A percentile compares a stretch with the other conserved stretches of the same genome.
phyloP scores from a whole-genome alignment of 352 stramenopile species.

The Phytophthora sojae region DNA sequence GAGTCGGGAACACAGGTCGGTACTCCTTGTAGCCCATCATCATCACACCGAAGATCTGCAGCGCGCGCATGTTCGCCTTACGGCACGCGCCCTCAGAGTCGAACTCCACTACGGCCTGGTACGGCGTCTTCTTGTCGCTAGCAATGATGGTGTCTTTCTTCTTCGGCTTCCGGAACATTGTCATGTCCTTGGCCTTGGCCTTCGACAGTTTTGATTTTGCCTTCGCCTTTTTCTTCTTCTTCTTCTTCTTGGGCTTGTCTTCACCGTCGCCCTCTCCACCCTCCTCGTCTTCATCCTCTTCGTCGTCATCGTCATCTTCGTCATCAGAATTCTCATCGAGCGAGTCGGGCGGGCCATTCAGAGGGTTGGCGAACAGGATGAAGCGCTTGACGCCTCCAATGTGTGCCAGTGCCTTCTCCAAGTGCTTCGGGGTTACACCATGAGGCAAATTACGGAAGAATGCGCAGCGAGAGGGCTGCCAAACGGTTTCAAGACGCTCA shows the following conservation, averaged over 20 bases:
- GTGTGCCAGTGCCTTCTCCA: slow-evolving; percentile 69
- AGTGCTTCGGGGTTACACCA: slow-evolving; percentile 69
- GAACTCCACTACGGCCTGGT: slow-evolving; percentile 85
- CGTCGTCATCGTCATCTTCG: slow-evolving; percentile 22
- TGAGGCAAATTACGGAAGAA: slow-evolving; percentile 86
- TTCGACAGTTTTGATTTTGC: slow-evolving; percentile 44
- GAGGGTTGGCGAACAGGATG: slow-evolving; percentile 72
- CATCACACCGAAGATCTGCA: slow-evolving; percentile 92
- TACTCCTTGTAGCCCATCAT: slow-evolving; percentile 87
- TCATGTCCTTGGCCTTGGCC: slow-evolving; percentile 8
- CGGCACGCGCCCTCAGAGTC: slow-evolving; percentile 50
- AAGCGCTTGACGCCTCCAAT: slow-evolving; percentile 76
- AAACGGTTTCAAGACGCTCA: slow-evolving; percentile 47
- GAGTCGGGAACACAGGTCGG: slow-evolving; percentile 77
- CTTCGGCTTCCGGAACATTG: slow-evolving; percentile 52
- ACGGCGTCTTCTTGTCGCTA: slow-evolving; percentile 73
- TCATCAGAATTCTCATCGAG: slow-evolving; percentile 10
- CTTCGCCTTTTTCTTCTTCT: slow-evolving; percentile 43
- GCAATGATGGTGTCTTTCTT: slow-evolving; percentile 79
- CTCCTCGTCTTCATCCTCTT: slow-evolving; percentile 45
- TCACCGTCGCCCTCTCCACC: slow-evolving; percentile 31
- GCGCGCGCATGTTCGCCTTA: slow-evolving; percentile 71
- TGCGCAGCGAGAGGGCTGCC: slow-evolving; percentile 63
- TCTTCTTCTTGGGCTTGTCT: slow-evolving; percentile 30
- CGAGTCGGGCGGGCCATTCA: slow-evolving; percentile 66